A percentile compares a stretch with the other conserved stretches of the same genome.
These are phyloP conservation scores for Chrysoporthe puriensis DNA, from an alignment of 2,329 filamentous ascomycete genomes.

Conservation along the genomic window DNA sequence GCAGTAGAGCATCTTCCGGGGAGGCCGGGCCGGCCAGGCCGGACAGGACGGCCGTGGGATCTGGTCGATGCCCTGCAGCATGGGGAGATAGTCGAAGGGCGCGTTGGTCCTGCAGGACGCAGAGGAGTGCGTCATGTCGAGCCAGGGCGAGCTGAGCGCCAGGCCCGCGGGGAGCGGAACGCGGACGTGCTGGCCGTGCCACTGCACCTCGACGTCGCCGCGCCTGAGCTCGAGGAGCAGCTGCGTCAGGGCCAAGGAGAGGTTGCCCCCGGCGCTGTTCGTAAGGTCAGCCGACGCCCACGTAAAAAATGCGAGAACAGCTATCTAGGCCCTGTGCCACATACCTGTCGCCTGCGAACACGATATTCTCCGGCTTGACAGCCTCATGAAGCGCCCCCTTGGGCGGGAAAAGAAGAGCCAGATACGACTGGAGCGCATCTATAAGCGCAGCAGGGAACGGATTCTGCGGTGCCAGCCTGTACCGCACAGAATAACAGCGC, in stretches of 20 bases:
- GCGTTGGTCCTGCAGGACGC: slow-evolving; percentile 57
- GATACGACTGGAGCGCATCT: slow-evolving; percentile 73
- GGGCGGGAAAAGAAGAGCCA: slow-evolving; percentile 73
- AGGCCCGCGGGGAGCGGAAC: slow-evolving; percentile 70
- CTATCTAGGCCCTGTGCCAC: slow-evolving; percentile 20
- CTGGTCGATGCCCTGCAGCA: slow-evolving; percentile 37
- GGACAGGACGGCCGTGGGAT: slow-evolving; percentile 49
- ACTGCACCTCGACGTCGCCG: slow-evolving; percentile 53
- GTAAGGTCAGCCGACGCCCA: background rate
- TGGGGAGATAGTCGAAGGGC: slow-evolving; percentile 67
- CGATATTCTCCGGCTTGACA: slow-evolving; percentile 66
- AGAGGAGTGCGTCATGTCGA: slow-evolving; percentile 68
- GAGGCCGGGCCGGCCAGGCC: slow-evolving; percentile 61
- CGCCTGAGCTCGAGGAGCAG: slow-evolving; percentile 66
- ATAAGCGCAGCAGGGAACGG: slow-evolving; percentile 76
- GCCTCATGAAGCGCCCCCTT: slow-evolving; percentile 68
- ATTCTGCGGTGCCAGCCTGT: slow-evolving; percentile 74
- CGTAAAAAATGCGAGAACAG: no score
- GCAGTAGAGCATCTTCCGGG: slow-evolving; percentile 57
- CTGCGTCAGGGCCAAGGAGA: slow-evolving; percentile 69
- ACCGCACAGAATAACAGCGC: slow-evolving; percentile 72
- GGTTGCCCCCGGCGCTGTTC: slow-evolving; percentile 71
- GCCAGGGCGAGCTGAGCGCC: slow-evolving; percentile 68
- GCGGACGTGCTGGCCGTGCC: slow-evolving; percentile 61
- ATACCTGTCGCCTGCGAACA: slow-evolving; percentile 72